phyloP scores from a whole-genome alignment of 257 asterid species.

The Scutellaria baicalensis region DNA sequence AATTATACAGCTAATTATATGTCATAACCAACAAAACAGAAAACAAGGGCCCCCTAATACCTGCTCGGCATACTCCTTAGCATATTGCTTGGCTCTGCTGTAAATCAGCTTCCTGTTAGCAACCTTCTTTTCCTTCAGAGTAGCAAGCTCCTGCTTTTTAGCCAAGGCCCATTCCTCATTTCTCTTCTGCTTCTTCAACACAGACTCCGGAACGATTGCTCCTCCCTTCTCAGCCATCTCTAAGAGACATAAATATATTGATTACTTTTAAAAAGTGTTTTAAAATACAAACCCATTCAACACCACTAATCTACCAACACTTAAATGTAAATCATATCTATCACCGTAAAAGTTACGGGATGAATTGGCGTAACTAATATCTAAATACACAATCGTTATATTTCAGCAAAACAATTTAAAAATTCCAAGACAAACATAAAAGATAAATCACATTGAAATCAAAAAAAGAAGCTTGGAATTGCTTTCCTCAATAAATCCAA shows the following conservation, averaged over 20 bases:
- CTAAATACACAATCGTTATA: background rate
- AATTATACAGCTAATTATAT: background rate
- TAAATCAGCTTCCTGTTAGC: slow-evolving; percentile 37
- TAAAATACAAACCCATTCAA: background rate
- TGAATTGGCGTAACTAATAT: too few relatives aligned
- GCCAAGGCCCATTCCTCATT: slow-evolving; percentile 49
- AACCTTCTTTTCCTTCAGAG: slow-evolving; percentile 30
- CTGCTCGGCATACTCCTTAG: slow-evolving; percentile 38
- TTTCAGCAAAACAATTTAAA: background rate
- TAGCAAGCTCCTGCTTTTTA: slow-evolving; percentile 36
- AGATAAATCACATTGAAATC: background rate
- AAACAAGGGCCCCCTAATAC: background rate
- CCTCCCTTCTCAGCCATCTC: slow-evolving; percentile 36
- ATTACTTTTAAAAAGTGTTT: background rate
- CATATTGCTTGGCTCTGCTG: slow-evolving; percentile 38
- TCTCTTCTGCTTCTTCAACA: slow-evolving; percentile 49
- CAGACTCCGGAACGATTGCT: slow-evolving; percentile 37
- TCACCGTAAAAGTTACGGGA: too few relatives aligned
- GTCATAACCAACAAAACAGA: background rate
- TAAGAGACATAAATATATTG: background rate
- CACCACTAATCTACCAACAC: too few relatives aligned
- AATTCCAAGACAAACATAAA: background rate
- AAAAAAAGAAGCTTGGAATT: background rate
- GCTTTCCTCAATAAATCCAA: background rate
- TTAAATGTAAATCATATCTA: too few relatives aligned